Base-by-base conservation (phyloP, 2,329 filamentous ascomycete genomes). In the Akanthomyces muscarius region DNA sequence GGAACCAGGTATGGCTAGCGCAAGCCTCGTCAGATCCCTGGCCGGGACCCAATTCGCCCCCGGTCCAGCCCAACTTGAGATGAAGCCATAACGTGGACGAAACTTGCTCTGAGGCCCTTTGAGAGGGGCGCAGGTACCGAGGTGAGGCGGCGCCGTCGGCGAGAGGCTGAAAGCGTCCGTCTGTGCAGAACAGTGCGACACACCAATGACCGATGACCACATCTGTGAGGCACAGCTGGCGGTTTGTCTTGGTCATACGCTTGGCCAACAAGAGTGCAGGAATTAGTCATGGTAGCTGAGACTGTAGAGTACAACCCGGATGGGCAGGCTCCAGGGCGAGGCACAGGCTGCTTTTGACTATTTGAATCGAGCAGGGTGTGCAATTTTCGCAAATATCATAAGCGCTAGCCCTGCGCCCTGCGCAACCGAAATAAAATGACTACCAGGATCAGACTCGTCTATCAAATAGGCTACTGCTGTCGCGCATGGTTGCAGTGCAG, bases 21-120 rank as follows among this genome's bases (percentile, higher is more conserved):
- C 42, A 36, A 50, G 11, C 44, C 33, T 58, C 13, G 44, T 50
- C n/a, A 48, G 55, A 58, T 58, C 55, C 55, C 44, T 45, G 38
- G 33, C 33, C 33, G 33, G 33, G 33, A 10, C 33, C 33, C 28
- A 30, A 30, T 30, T 30, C 28, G 28, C 28, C 23, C 23, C 23
- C 18, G 25, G 45, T 23, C 45, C 45, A 48, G 45, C 45, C 23
- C 25, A 23, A 7, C 23, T 30, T 16, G 23, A 16, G 23, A 28
- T 48, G 47, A 50, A 28, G 47, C 47, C 47, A 28, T 18, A 28
- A 30, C 28, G 28, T 30, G 4, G 28, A 30, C 25, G 13, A 45
- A 21, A 45, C 42, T 21, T 45, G 42, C 42, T 45, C 42, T 21
- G 42, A 21, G 42, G 42, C 13, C 16, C 8, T 36, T 36, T 4